phyloP scores from a whole-genome alignment of 1,139 yeast genomes.

The Meyerozyma sp. region DNA sequence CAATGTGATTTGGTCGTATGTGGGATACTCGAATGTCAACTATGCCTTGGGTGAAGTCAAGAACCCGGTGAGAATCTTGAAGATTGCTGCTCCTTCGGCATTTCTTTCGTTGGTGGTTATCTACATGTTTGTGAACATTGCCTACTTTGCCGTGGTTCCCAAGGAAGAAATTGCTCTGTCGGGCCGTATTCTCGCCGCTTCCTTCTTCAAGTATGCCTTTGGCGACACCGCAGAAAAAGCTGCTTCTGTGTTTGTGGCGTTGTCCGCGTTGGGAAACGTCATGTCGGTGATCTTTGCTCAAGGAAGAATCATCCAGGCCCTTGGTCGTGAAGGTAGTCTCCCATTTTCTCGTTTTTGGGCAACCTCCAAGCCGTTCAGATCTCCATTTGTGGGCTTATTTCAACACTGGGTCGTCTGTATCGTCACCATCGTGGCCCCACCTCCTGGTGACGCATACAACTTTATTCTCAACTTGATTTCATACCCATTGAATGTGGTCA shows the following conservation, averaged over 20 bases:
- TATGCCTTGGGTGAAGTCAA: conserved; percentile 78
- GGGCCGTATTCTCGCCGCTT: conserved; percentile 43
- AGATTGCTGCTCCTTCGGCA: conserved; percentile 42
- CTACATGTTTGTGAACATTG: conserved; percentile 58
- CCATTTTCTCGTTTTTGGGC: conserved; percentile 45
- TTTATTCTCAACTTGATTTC: conserved; percentile 44
- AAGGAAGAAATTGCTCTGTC: conserved; percentile 38
- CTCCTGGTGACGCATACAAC: conserved; percentile 48
- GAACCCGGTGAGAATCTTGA: conserved; percentile 41
- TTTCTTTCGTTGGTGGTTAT: conserved; percentile 61
- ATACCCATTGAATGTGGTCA: conserved; percentile 46
- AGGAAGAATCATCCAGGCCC: conserved; percentile 45
- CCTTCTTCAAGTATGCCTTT: conserved; percentile 41
- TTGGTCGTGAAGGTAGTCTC: conserved; percentile 45
- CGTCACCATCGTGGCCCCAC: conserved; percentile 43
- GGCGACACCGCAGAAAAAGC: conserved; percentile 44
- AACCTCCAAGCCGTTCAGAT: conserved; percentile 35
- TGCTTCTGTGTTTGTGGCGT: conserved; percentile 44
- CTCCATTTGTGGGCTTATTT: conserved; percentile 53
- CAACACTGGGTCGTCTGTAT: conserved; percentile 53
- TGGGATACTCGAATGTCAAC: conserved; percentile 72
- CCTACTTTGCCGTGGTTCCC: conserved; percentile 55
- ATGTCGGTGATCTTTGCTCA: conserved; percentile 45
- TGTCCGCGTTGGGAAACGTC: conserved; percentile 46
- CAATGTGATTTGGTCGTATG: conserved; percentile 77